Base-by-base conservation (phyloP, 2,329 filamentous ascomycete species). In the Exophiala viscosa region DNA sequence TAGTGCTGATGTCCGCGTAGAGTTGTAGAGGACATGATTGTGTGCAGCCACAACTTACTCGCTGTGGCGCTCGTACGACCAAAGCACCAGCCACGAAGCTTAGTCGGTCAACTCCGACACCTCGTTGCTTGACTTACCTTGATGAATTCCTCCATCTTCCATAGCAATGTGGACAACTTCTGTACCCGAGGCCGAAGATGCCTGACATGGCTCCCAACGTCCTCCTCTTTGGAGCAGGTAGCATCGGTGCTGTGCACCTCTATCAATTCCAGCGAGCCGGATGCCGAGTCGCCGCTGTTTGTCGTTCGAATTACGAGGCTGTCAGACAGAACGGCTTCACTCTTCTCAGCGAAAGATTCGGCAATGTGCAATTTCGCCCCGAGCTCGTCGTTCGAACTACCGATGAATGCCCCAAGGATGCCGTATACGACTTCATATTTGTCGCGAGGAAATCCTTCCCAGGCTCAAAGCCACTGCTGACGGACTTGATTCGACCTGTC, bases 351-450 rank as follows among this genome's bases (percentile, higher is more conserved):
- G 68, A 78, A 48, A 76, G 79, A 49, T 89, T 86, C 66, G 85
- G 85, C 41, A 74, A 83, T 66, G 87, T 86, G 67, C 76, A 69
- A 18, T 89, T 87, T 71, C 70, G 58, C 35, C 80, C 87, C 3
- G 67, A 83, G 52, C 74, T 77, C 42, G 82, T 82, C 10, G 87
- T 83, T 64, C 76, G 82, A 14, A 83, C 76, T 34, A 78, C 81
- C 10, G 73, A 74, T 9, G 79, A 81, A 18, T 83, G 65, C 61
- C 62, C 73, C 31, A 52, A 48, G 67, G 52, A 58, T 17, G 28
- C 40, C 45, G 17, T 20, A 1, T 84, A 76, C 62, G 77, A 84
- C 63, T 84, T 76, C 58, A 72, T 84, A 34, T 64, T 85, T 5
- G 71, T 79, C 32, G 72, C 75, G 3, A 84, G 80, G 9, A 85